Conservation (phyloP, 306 rosid species). For the Castanopsis chinensis region DNA sequence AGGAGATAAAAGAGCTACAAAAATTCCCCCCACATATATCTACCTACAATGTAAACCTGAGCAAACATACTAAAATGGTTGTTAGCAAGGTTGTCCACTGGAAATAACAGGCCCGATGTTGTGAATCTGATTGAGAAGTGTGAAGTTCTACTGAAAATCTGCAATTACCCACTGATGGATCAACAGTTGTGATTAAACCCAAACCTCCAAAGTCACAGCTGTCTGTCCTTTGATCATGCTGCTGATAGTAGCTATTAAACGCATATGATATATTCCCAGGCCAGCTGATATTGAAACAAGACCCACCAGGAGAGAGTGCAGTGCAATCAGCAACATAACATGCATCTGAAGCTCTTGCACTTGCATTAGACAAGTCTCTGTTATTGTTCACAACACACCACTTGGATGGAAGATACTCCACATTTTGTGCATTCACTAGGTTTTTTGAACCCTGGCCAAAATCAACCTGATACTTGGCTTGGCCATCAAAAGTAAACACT, state of each 20-base stretch:
- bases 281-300: constrained; percentile 84
- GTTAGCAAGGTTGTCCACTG: constrained; percentile 33
- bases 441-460: constrained; percentile 55
- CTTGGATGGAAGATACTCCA: constrained; percentile 70
- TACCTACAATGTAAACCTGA: constrained; percentile 21
- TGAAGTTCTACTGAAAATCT: constrained; percentile 74
- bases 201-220: constrained; percentile 77
- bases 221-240: constrained; percentile 72
- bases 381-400: constrained; percentile 98
- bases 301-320: constrained; percentile 69
- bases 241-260: constrained; percentile 86
- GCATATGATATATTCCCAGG: constrained; percentile 83
- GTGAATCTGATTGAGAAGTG: constrained; percentile 40
- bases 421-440: constrained; percentile 70
- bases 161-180: constrained; percentile 70
- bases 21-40: constrained; percentile 24
- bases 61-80: constrained; percentile 30
- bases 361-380: constrained; percentile 61
- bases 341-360: constrained; percentile 56
- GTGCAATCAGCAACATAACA: constrained; percentile 79
- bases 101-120: constrained; percentile 19
- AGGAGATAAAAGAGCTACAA: constrained; percentile 24
- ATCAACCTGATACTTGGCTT: constrained; percentile 77
- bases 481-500: constrained; percentile 89
- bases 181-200: constrained; percentile 83